Evolutionary conservation across 345 rosid species (phyloP).

Genomic region (Triadica sebifera): DNA sequence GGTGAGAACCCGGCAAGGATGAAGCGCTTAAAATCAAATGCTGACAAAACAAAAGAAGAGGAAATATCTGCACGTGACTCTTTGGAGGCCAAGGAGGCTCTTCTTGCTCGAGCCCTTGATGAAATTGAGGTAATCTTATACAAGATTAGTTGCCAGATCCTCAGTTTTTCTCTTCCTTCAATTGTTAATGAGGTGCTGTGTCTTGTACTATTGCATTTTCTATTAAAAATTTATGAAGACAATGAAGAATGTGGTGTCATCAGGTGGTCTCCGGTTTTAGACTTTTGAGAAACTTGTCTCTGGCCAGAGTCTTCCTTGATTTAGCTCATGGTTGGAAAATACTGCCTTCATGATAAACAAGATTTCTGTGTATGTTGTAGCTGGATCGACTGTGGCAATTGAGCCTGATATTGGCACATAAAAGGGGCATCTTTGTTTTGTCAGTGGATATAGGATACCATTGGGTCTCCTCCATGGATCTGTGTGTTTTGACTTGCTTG

Average conservation of each 20-base stretch:
- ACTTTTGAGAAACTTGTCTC: not conserved
- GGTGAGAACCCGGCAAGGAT: slow-evolving; percentile 84
- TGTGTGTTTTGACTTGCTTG: not conserved
- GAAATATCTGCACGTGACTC: slow-evolving; percentile 62
- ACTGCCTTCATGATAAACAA: not conserved
- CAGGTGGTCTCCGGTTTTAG: not conserved
- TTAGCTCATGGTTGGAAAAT: not conserved
- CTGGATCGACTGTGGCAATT: not conserved
- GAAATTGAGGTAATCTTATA: slow-evolving; percentile 75
- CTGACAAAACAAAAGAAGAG: slow-evolving; percentile 64
- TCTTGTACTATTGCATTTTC: not conserved
- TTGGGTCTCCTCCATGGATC: not conserved
- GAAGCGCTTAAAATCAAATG: slow-evolving; percentile 67
- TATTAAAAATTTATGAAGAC: not conserved
- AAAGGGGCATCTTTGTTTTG: not conserved
- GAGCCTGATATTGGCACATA: not conserved
- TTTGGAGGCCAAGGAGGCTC: slow-evolving; percentile 84
- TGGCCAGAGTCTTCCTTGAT: not conserved
- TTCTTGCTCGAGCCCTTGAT: slow-evolving; percentile 71
- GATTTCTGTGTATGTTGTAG: not conserved
- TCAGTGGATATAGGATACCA: not conserved
- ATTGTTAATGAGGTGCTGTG: not conserved
- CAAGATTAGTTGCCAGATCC: not conserved
- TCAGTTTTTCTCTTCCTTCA: slow-evolving; percentile 1
- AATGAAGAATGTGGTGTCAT: not conserved